Evolutionary conservation across 352 stramenopile species (phyloP).

Genomic region (Phytophthora tubulina): DNA sequence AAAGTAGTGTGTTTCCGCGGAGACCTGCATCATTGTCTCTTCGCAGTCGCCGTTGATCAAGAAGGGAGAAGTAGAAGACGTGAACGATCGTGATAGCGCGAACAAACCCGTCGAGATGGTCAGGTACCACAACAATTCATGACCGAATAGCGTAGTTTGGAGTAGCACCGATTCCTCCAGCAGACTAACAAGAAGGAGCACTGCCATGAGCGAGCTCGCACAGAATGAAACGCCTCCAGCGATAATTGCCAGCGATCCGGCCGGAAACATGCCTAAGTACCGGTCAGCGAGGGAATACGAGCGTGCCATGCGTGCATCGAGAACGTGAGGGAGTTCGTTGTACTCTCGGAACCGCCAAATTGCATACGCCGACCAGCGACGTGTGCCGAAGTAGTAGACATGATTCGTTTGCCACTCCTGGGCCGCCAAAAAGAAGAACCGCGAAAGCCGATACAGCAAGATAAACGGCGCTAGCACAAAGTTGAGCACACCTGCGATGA

Average conservation of each 20-base stretch:
- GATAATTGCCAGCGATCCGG: conserved; percentile 89
- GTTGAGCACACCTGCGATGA: conserved; percentile 95
- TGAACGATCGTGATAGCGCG: conserved; percentile 83
- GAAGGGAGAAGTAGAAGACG: conserved; percentile 73
- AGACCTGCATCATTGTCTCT: conserved; percentile 86
- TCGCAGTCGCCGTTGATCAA: conserved; percentile 82
- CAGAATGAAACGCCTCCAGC: conserved; percentile 96
- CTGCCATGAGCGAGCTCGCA: conserved; percentile 95
- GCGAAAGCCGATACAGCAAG: conserved; percentile 96
- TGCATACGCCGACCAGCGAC: conserved; percentile 93
- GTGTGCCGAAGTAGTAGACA: conserved; percentile 95
- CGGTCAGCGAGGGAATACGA: conserved; percentile 93
- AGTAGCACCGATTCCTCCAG: conserved; percentile 96
- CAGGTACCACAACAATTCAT: conserved; percentile 98
- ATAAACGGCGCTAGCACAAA: conserved; percentile 97
- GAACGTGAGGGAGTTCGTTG: conserved; percentile 98
- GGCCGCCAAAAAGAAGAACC: conserved; percentile 97
- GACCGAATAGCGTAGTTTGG: conserved; percentile 94
- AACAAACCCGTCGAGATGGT: conserved; percentile 91
- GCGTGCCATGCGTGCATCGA: conserved; percentile 94
- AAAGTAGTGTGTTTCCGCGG: conserved; percentile 97
- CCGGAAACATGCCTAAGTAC: conserved; percentile 96
- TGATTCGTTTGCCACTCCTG: conserved; percentile 95
- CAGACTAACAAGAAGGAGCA: conserved; percentile 95
- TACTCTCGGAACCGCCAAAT: conserved; percentile 97